phyloP scores from a whole-genome alignment of 2,329 filamentous ascomycete species.

The Coleophoma crateriformis region DNA sequence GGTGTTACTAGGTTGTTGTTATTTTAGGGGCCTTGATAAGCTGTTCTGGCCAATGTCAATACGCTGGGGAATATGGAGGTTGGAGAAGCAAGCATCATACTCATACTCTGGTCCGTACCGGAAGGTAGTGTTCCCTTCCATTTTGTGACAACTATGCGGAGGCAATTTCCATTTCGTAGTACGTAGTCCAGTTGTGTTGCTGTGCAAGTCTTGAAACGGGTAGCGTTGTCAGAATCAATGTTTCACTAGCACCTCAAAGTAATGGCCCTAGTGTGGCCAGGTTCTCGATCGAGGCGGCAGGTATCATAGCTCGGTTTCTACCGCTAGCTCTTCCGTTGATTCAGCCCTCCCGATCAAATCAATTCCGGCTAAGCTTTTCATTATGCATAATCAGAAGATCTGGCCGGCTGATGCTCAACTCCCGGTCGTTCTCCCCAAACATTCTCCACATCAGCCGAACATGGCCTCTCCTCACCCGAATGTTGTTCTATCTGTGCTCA shows the following conservation, averaged over 20 bases:
- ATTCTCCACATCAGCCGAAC: too few species aligned
- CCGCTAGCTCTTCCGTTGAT: not conserved
- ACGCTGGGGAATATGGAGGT: constrained; percentile 2
- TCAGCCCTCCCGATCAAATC: too few species aligned
- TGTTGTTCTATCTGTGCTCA: too few species aligned
- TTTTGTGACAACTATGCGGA: not conserved
- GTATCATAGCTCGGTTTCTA: not conserved
- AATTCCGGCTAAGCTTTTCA: too few species aligned
- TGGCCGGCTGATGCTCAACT: too few species aligned
- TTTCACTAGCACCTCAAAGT: not conserved
- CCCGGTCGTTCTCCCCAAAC: too few species aligned
- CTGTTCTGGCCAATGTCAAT: constrained; percentile 10
- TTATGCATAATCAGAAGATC: too few species aligned
- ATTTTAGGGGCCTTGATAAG: constrained; percentile 2
- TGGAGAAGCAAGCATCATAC: not conserved
- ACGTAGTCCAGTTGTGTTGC: too few species aligned
- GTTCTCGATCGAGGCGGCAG: not conserved
- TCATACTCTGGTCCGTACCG: not conserved
- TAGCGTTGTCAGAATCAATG: not conserved
- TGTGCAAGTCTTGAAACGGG: too few species aligned
- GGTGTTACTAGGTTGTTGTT: constrained; percentile 15
- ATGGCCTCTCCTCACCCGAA: too few species aligned
- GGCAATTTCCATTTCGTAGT: too few species aligned
- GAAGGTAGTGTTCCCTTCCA: not conserved
- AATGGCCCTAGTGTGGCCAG: not conserved